Base-by-base conservation (phyloP, 495 filamentous ascomycete species). In the Paragyromitra xinjiangensis region DNA sequence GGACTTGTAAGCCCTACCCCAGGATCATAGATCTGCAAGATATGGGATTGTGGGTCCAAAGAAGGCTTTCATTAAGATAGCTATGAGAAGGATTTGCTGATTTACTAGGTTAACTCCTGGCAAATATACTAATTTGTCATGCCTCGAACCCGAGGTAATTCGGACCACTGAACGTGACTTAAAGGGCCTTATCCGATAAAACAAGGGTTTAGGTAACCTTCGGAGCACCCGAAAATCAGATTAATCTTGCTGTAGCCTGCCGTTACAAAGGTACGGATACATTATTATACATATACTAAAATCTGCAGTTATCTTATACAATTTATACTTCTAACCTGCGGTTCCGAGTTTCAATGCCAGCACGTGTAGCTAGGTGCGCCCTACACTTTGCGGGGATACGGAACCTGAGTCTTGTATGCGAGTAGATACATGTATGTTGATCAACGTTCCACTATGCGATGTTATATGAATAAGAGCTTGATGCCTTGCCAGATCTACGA, bases 391-490 rank as follows among this genome's bases (percentile, higher is more conserved):
- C 19, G 24, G 53, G 51, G 40, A 61, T 64, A 62, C 40, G 55
- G 24, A 37, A 76, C 45, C 40, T 69, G 58, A 72, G 59, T 51
- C 44, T 50, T 37, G 67, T 59, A 76, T 64, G 56, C 45, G 64
- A 44, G 50, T 40, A 64, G 12, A 42, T 71, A 34, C 3, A 3
- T 34, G 29, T 34, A 75, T 73, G 68, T 44, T 72, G 73, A 58
- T 26, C 58, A 71, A 71, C 67, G 66, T 76, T 63, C 29, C 65
- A 75, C 72, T 22, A 70, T 69, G 40, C 37, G 48, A 69, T 42
- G 53, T 19, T 62, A 42, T 11, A 9, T 26, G 42, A 51, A 39
- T 39, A 24, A 63, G 19, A 6, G 24, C 6, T 55, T 59, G 42
- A 71, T 71, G n/a, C 39, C 62, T 73, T 39, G 39, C 24, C 39